Evolutionary conservation across 352 stramenopile genomes (phyloP).

Genomic region (Pythium sp.): DNA sequence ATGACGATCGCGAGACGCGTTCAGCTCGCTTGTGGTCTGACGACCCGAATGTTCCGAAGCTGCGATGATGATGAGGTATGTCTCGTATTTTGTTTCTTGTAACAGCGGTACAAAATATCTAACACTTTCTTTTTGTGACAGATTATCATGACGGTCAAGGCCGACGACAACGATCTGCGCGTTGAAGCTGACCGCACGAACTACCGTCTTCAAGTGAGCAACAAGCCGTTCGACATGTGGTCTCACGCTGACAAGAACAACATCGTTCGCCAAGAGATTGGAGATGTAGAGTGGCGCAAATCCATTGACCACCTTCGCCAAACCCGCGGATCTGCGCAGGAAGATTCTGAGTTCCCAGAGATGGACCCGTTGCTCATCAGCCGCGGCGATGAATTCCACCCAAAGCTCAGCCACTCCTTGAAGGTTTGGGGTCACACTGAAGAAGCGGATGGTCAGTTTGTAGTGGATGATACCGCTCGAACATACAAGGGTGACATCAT

Average conservation of each 20-base stretch:
- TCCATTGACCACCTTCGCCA: conserved; percentile 59
- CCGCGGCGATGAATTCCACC: conserved; percentile 61
- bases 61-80: conserved; percentile 49
- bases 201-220: conserved; percentile 74
- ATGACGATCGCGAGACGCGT: conserved; percentile 60
- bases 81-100: neutral
- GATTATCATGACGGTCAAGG: conserved; percentile 83
- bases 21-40: conserved; percentile 74
- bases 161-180: conserved; percentile 71
- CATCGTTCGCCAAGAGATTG: conserved; percentile 47
- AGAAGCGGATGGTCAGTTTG: conserved; percentile 61
- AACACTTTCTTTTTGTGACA: neutral
- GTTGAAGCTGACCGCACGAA: conserved; percentile 69
- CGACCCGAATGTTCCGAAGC: conserved; percentile 79
- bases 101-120: neutral
- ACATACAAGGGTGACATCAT: conserved; percentile 15
- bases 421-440: conserved; percentile 75
- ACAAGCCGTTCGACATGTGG: conserved; percentile 58
- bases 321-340: conserved; percentile 35
- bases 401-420: conserved; percentile 46
- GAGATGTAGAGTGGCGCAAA: conserved; percentile 40
- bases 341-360: conserved; percentile 45
- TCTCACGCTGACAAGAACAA: conserved; percentile 59
- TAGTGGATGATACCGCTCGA: conserved; percentile 45
- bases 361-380: conserved; percentile 75